phyloP scores from a whole-genome alignment of 2,329 filamentous ascomycete species.

The Pyrenophora teres region DNA sequence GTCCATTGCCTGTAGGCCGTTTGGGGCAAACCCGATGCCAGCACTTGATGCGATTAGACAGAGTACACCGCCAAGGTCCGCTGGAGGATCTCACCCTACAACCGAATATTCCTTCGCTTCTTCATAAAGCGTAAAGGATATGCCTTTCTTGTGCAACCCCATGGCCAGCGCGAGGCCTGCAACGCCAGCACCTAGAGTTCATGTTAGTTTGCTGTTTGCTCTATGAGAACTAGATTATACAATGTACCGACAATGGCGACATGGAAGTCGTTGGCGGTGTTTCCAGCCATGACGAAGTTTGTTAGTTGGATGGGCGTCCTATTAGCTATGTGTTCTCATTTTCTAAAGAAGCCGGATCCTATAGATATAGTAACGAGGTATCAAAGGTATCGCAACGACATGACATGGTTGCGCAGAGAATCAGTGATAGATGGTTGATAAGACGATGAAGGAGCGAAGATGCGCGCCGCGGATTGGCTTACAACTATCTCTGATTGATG shows the following conservation, averaged over 20 bases:
- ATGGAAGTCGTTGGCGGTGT: conserved; percentile 2
- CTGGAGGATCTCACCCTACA: conserved; percentile 16
- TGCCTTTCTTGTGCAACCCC: conserved; percentile 24
- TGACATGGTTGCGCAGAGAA: too few relatives aligned
- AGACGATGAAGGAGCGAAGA: too few relatives aligned
- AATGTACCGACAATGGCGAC: conserved; percentile 16
- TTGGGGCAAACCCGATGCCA: conserved; percentile 48
- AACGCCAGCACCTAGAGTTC: conserved; percentile 32
- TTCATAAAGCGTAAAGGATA: conserved; percentile 38
- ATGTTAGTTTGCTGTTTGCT: neutral
- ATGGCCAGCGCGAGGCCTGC: conserved; percentile 35
- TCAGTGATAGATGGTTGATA: too few relatives aligned
- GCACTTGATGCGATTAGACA: conserved; percentile 14
- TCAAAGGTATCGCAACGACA: too few relatives aligned
- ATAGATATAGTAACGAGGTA: too few relatives aligned
- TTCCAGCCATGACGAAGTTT: neutral
- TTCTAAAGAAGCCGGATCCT: too few relatives aligned
- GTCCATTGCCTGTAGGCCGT: conserved; percentile 51
- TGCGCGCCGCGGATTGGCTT: neutral
- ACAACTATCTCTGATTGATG: too few relatives aligned
- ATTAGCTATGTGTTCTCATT: too few relatives aligned
- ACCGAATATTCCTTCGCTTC: conserved; percentile 27
- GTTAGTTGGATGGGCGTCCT: too few relatives aligned
- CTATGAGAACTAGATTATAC: too few relatives aligned
- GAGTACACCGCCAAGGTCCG: neutral